Evolutionary conservation across 2,329 filamentous ascomycete species (phyloP), one percentile per base, ranked within the genome.

Genomic region (Xylariaceae sp.): DNA sequence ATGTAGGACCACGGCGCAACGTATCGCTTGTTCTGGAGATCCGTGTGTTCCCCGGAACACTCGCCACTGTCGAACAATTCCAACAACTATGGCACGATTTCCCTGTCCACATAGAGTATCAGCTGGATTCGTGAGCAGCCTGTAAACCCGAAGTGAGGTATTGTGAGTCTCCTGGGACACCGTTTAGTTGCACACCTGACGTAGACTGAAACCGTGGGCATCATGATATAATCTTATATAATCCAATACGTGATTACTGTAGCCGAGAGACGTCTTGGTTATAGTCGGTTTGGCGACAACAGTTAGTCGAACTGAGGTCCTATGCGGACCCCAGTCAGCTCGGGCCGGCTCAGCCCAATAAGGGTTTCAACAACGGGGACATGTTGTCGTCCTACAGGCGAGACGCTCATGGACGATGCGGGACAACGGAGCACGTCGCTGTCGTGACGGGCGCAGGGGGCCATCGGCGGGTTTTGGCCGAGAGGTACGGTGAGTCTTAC

Each of bases 401-500:
- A 38, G 34, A 38, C 34, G 5, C 13, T 28, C 22, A 28, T 28
- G 7, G 22, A 28, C 22, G 7, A 28, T 28, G 22, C 22, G 22
- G 22, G 22, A 28, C 22, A 28, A 38, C 34, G 34, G 34, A 38
- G 34, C 34, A 38, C 22, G 22, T 28, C 22, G 22, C 22, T 28
- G 22, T 28, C 22, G 22, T 28, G 22, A 28, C 7, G 22, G 22
- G 22, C 22, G 50, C 42, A 38, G 13, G 13, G 13, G 34, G 36
- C 17, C 28, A 31, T 52, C 54, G 54, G 51, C 28, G 40, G 44
- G 9, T 59, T 55, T 59, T 59, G 56, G 38, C 56, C 56, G 56
- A 56, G 48, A 48, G 34, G 22, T 49, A 47, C 50, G 49, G 55
- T 55, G 46, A 50, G 53, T 55, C 55, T 57, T 55, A 57, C 45